A percentile compares a stretch with the other conserved stretches of the same genome.
These are phyloP conservation scores for Serendipita sp. DNA, from an alignment of 768 basidiomycete genomes.

Conservation along the genomic window DNA sequence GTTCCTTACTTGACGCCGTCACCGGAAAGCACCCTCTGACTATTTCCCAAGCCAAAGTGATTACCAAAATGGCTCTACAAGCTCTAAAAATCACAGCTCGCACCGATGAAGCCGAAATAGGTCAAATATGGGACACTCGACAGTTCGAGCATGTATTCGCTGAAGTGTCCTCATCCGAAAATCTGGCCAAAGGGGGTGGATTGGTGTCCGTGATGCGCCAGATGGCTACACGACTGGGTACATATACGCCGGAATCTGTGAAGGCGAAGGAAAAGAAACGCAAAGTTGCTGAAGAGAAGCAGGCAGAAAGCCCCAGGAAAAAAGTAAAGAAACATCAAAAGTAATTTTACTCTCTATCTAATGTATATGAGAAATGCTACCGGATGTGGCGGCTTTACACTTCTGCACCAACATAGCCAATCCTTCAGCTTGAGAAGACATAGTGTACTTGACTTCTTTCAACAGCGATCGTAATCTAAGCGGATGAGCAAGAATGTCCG, in stretches of 20 bases:
- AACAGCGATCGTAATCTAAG: neutral
- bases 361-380: too few relatives aligned
- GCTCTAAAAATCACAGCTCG: constrained; percentile 52
- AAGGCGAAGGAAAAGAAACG: constrained; percentile 17
- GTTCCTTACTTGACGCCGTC: constrained; percentile 32
- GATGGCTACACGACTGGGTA: constrained; percentile 8
- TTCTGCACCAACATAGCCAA: too few relatives aligned
- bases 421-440: neutral
- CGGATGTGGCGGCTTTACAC: too few relatives aligned
- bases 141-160: constrained; percentile 37
- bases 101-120: constrained; percentile 19
- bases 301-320: constrained; percentile 12
- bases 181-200: constrained; percentile 9
- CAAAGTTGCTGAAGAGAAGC: constrained; percentile 12
- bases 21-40: constrained; percentile 31
- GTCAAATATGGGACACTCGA: constrained; percentile 40
- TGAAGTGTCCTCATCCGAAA: constrained; percentile 32
- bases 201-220: constrained; percentile 9
- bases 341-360: neutral
- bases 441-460: neutral
- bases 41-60: constrained; percentile 57
- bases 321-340: constrained; percentile 16
- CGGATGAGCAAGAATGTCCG: neutral
- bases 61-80: constrained; percentile 51
- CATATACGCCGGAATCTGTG: constrained; percentile 1